Conservation (phyloP, 2,329 filamentous ascomycete species). For the Colletotrichum theobromicola region DNA sequence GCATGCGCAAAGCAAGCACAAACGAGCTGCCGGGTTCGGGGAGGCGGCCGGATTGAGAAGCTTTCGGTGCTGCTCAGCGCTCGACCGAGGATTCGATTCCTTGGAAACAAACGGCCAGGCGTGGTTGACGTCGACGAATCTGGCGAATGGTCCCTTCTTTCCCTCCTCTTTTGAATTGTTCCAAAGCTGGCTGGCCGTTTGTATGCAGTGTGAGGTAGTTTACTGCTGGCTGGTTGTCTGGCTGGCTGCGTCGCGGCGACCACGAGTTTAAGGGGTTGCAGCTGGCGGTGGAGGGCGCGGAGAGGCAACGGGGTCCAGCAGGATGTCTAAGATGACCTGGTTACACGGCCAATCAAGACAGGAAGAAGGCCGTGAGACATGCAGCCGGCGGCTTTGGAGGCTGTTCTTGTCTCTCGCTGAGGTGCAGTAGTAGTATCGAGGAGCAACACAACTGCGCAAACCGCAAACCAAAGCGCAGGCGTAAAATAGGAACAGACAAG, state of each 20-base stretch:
- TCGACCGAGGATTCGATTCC: not conserved
- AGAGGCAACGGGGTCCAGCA: not conserved
- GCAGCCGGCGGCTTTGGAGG: not conserved
- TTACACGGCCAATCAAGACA: constrained; percentile 6
- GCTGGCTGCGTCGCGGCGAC: not conserved
- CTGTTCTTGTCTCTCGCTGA: constrained; percentile 20
- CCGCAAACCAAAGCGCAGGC: not conserved
- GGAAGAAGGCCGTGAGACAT: constrained; percentile 1
- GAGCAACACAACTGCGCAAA: not conserved
- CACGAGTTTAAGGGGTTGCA: constrained; percentile 19
- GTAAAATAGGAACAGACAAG: not conserved
- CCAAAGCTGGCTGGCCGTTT: not conserved
- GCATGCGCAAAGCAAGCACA: constrained; percentile 7
- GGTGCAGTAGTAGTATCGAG: constrained; percentile 5
- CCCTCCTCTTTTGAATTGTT: constrained; percentile 1
- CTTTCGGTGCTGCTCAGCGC: not conserved
- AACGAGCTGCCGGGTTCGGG: constrained; percentile 11
- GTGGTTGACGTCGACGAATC: not conserved
- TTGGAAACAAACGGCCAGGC: not conserved
- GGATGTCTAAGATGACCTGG: constrained; percentile 6
- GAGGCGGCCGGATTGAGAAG: not conserved
- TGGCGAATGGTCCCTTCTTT: not conserved
- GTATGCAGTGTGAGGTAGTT: not conserved
- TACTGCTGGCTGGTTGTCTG: not conserved
- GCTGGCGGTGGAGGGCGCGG: not conserved